These are phyloP conservation scores for Megacollybia marginata DNA, from an alignment of 768 basidiomycete species.

Conservation along the genomic window DNA sequence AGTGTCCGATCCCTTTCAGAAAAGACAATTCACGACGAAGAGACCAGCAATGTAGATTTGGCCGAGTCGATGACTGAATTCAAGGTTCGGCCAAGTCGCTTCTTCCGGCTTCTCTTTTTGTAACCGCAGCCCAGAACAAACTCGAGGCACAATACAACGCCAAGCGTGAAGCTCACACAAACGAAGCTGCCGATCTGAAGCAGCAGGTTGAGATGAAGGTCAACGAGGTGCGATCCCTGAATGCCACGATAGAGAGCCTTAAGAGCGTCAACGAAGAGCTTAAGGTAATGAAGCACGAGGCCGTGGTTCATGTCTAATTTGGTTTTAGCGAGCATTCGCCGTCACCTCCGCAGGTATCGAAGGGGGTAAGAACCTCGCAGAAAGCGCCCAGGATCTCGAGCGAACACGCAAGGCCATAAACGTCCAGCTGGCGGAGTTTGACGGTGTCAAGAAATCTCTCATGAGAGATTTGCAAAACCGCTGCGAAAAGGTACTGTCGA, in stretches of 20 bases:
- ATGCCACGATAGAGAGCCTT: constrained; percentile 83
- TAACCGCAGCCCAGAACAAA: constrained; percentile 56
- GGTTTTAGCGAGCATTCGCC: constrained; percentile 82
- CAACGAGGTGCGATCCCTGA: constrained; percentile 79
- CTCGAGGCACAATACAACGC: constrained; percentile 90
- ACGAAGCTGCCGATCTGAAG: constrained; percentile 80
- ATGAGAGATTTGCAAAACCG: constrained; percentile 99
- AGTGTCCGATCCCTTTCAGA: constrained; percentile 38
- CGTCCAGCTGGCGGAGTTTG: constrained; percentile 97
- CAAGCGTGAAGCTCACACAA: constrained; percentile 82
- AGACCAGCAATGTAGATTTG: constrained; percentile 74
- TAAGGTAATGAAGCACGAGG: constrained; percentile 51
- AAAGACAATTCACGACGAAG: constrained; percentile 88
- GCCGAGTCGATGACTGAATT: constrained; percentile 84
- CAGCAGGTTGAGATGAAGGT: constrained; percentile 82
- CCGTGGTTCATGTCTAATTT: constrained; percentile 1
- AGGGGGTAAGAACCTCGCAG: constrained; percentile 93
- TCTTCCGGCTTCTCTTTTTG: constrained; percentile 10
- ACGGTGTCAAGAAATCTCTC: constrained; percentile 96
- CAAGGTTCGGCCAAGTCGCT: constrained; percentile 45
- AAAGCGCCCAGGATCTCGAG: constrained; percentile 96
- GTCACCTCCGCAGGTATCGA: constrained; percentile 96
- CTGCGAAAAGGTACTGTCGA: constrained; percentile 81
- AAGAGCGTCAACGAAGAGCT: constrained; percentile 97
- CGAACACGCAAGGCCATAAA: constrained; percentile 94